Conservation (phyloP, 352 stramenopile species). For the Globisporangium takayamanum region DNA sequence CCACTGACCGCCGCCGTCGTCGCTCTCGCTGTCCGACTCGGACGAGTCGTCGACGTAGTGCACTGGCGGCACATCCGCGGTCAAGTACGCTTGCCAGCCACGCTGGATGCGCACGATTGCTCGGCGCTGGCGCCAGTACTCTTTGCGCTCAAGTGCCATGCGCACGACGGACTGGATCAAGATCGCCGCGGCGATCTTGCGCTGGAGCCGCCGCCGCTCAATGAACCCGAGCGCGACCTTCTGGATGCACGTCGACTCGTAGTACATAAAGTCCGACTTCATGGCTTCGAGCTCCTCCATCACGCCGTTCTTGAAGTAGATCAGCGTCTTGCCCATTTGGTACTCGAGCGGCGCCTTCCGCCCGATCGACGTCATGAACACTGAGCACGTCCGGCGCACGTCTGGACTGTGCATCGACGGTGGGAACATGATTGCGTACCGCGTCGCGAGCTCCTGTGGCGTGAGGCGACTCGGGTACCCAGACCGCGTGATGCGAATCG, state of each 20-base stretch:
- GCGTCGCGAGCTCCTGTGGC: conserved; percentile 66
- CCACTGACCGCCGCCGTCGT: conserved; percentile 32
- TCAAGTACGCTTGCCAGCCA: conserved; percentile 50
- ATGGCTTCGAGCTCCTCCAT: conserved; percentile 93
- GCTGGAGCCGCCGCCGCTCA: conserved; percentile 57
- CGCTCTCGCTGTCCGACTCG: conserved; percentile 35
- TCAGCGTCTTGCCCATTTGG: conserved; percentile 91
- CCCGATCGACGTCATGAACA: conserved; percentile 81
- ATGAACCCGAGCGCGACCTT: conserved; percentile 78
- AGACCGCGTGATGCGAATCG: conserved; percentile 88
- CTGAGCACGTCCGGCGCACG: conserved; percentile 60
- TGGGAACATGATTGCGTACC: conserved; percentile 87
- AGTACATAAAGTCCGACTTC: conserved; percentile 90
- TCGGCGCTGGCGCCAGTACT: conserved; percentile 64
- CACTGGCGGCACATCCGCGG: conserved; percentile 19
- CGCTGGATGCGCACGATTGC: conserved; percentile 71
- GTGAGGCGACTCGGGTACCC: conserved; percentile 91
- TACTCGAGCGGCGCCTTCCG: conserved; percentile 82
- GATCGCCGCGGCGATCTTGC: conserved; percentile 62
- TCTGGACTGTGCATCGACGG: conserved; percentile 83
- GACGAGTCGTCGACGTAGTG: conserved; percentile 18
- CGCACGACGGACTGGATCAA: conserved; percentile 77
- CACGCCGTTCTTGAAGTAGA: conserved; percentile 95
- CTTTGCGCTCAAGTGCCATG: conserved; percentile 68
- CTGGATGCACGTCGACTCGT: conserved; percentile 84